Evolutionary conservation across 2,329 filamentous ascomycete species (phyloP).

Genomic region (Didymellaceae sp.): DNA sequence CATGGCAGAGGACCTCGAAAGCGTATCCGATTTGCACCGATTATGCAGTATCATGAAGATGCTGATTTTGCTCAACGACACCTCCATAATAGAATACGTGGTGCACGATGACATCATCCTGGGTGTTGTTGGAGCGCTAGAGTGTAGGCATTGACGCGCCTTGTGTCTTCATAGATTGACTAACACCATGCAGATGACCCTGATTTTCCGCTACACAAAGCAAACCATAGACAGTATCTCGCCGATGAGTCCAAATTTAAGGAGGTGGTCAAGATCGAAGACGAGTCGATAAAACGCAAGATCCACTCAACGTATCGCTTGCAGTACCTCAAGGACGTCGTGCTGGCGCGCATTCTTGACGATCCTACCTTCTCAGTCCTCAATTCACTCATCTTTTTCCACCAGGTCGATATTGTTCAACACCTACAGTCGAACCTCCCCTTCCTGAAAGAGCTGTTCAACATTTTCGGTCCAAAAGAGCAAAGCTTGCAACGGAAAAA

Average conservation of each 20-base stretch:
- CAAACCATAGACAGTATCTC: slow-evolving; percentile 93
- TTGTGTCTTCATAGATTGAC: neutral
- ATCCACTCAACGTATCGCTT: slow-evolving; percentile 96
- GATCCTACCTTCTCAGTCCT: slow-evolving; percentile 97
- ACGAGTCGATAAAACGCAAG: slow-evolving; percentile 80
- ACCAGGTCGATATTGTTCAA: slow-evolving; percentile 96
- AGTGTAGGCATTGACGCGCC: slow-evolving; percentile 63
- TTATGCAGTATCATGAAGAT: slow-evolving; percentile 99
- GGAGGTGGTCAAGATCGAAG: slow-evolving; percentile 92
- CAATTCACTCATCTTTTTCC: slow-evolving; percentile 98
- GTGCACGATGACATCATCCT: slow-evolving; percentile 88
- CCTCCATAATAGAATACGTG: slow-evolving; percentile 88
- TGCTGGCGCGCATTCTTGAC: slow-evolving; percentile 92
- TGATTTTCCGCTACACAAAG: slow-evolving; percentile 96
- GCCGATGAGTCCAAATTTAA: slow-evolving; percentile 89
- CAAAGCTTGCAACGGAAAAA: slow-evolving; percentile 77
- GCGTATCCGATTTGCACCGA: slow-evolving; percentile 82
- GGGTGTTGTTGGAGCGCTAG: slow-evolving; percentile 91
- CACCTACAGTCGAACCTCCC: slow-evolving; percentile 82
- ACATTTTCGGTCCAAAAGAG: slow-evolving; percentile 75
- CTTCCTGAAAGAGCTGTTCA: slow-evolving; percentile 86
- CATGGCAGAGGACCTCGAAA: slow-evolving; percentile 90
- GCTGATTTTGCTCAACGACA: slow-evolving; percentile 93
- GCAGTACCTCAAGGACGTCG: slow-evolving; percentile 98
- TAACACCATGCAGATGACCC: slow-evolving; percentile 71